Base-by-base conservation (phyloP, 2,329 filamentous ascomycete genomes). In the Venturia carpophila region DNA sequence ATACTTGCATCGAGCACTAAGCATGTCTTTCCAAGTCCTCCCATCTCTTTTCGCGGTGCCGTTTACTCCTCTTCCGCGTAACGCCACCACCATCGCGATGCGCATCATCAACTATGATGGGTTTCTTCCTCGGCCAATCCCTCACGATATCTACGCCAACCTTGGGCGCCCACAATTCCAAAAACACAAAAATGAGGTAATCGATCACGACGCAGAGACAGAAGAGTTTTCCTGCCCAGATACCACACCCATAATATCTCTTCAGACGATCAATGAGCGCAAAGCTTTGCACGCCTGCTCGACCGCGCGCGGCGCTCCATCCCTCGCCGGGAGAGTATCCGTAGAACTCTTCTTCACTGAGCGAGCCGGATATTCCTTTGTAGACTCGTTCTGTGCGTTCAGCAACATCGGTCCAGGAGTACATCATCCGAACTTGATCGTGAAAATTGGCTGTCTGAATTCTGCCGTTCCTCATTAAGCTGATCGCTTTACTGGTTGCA, bases 221-320 rank as follows among this genome's bases (percentile, higher is more conserved):
- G 72, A 99, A 99, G 10, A 99, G 80, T 77, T 99, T 99, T 43
- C 94, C 94, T 0, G 94, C 94, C 94, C 94, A 99, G 62, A 97
- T 93, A 42, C 94, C 94, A 73, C 95, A 99, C 10, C 94, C 94
- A 72, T 97, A 99, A 76, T 99, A 99, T 66, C 94, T 82, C 78
- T 99, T 99, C 24, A 99, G 78, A 24, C 94, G 85, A 74, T 99
- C 94, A 68, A 99, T 97, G 56, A 99, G 83, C 6, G 93, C 90
- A 73, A 96, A 96, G 71, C 91, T 93, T 70, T 91, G 89, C 10
- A 91, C 86, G 9, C 86, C 85, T 5, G 84, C 82, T 41, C 87
- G 80, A 52, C 87, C 87, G 68, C 88, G 83, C 15, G 87, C 88
- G 4, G 86, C 88, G 73, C 87, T 89, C 85, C 87, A 89, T 58